Percentiles rank a stretch among this genome's conserved stretches.
Evolutionary conservation across 2,329 filamentous ascomycete genomes (phyloP).

Genomic region (Botrytis sinoallii): DNA sequence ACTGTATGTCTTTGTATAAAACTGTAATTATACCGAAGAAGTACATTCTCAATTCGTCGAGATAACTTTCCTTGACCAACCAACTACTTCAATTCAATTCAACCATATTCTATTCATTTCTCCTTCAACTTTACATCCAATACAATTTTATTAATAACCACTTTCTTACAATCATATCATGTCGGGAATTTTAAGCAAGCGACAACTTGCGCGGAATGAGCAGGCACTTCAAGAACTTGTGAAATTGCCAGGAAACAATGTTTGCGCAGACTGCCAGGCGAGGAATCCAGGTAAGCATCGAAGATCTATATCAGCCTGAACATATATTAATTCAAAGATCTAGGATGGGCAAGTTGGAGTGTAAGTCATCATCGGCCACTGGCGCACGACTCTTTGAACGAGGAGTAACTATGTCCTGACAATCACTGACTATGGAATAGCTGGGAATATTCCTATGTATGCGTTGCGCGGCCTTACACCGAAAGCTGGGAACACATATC

Average conservation of each 20-base stretch:
- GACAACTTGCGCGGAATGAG: conserved; percentile 97
- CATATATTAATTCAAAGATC: background rate
- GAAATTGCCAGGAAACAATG: conserved; percentile 83
- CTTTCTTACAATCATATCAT: conserved; percentile 61
- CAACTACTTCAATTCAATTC: conserved; percentile 1
- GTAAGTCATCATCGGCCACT: conserved; percentile 30
- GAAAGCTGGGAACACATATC: conserved; percentile 94
- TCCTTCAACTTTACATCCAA: background rate
- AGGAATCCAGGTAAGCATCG: conserved; percentile 76
- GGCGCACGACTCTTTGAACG: background rate
- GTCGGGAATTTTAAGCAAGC: conserved; percentile 80
- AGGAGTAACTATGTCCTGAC: conserved; percentile 17
- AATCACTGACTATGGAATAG: conserved; percentile 46
- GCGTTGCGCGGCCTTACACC: conserved; percentile 92
- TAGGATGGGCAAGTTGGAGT: conserved; percentile 41
- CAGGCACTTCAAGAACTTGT: conserved; percentile 86
- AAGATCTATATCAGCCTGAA: too few species aligned
- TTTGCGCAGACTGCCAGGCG: conserved; percentile 89
- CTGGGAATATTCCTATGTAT: conserved; percentile 96
- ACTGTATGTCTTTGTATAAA: conserved; percentile 30
- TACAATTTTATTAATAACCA: conserved; percentile 16
- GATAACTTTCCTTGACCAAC: conserved; percentile 7
- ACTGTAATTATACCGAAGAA: conserved; percentile 24
- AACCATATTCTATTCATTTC: background rate
- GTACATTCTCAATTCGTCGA: conserved; percentile 1